Evolutionary conservation across 2,329 filamentous ascomycete species (phyloP), one percentile per base, ranked within the genome.

Genomic region (Colletotrichum sp.): DNA sequence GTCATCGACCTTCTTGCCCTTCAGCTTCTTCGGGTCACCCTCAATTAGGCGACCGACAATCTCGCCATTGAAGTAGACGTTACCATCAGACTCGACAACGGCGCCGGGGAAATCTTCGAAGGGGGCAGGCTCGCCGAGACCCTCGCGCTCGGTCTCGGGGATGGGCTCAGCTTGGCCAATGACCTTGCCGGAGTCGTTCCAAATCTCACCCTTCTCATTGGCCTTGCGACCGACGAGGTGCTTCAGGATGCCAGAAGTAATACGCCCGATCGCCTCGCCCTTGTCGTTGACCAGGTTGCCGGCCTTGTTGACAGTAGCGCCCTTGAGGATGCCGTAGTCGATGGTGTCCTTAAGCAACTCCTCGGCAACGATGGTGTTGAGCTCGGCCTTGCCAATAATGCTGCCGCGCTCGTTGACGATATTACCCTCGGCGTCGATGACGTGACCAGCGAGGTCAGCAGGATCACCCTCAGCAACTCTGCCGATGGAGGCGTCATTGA

Each of bases 121-220:
- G 0, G 90, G 90, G 3, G 87, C 83, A 4, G 84, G 83, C 16
- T 87, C 85, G 72, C 84, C 84, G 27, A 80, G 77, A 2, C 87
- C 86, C 47, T 89, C 87, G 6, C 87, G 85, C 76, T 91, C 89
- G 18, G 81, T 82, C 5, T 88, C 84, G 5, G 92, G 89, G 73
- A 93, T 89, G 15, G 92, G 88, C 82, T 94, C 92, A 57, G 88
- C 91, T 67, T 89, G 89, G 34, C 93, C 93, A 65, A 94, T 89
- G 47, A 93, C 86, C 80, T 94, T 90, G 74, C 93, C 93, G 8
- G 86, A 86, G 74, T 94, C 92, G 79, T 92, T 92, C 90, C 91
- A 94, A 83, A 95, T 92, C 76, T 93, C 87, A 58, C 93, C 93
- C 43, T 93, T 84, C 68, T 90, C 90, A 75, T 94, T 92, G 38